phyloP scores from a whole-genome alignment of 1,284 basidiomycete species.

The Sporisorium iseilematis-ciliati region DNA sequence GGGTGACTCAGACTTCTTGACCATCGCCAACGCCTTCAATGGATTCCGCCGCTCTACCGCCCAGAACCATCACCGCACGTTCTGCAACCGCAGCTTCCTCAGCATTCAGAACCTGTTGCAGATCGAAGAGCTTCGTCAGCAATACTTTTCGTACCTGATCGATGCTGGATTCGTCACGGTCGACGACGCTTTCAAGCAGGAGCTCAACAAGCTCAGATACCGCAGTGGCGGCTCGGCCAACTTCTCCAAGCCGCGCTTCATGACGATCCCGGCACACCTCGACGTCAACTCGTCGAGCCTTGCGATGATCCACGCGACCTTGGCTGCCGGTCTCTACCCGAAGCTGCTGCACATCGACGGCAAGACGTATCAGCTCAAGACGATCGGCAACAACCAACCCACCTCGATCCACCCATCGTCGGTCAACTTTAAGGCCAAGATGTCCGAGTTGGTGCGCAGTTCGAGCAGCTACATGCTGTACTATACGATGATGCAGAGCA shows the following conservation, averaged over 20 bases:
- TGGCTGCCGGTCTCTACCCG: conserved; percentile 90
- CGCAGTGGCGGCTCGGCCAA: conserved; percentile 67
- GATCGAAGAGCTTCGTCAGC: conserved; percentile 95
- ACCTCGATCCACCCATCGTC: conserved; percentile 87
- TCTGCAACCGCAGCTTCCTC: conserved; percentile 85
- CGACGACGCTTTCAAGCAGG: conserved; percentile 77
- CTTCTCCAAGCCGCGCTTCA: conserved; percentile 77
- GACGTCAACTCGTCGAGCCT: conserved; percentile 78
- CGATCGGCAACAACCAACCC: conserved; percentile 86
- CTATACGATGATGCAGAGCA: conserved; percentile 79
- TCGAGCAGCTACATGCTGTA: conserved; percentile 54
- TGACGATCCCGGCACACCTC: conserved; percentile 77
- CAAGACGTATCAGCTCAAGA: conserved; percentile 76
- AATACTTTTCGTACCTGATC: conserved; percentile 82
- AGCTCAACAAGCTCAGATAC: conserved; percentile 76
- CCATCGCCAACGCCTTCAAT: conserved; percentile 89
- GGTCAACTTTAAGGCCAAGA: conserved; percentile 58
- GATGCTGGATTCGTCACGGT: conserved; percentile 88
- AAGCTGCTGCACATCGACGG: conserved; percentile 84
- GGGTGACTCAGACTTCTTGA: conserved; percentile 96
- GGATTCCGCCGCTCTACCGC: conserved; percentile 86
- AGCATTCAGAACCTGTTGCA: conserved; percentile 92
- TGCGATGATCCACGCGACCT: conserved; percentile 81
- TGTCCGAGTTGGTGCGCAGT: conserved; percentile 37
- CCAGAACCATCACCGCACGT: conserved; percentile 73